Base-by-base conservation (phyloP, 2,329 filamentous ascomycete genomes). In the Fonsecaea pedrosoi region DNA sequence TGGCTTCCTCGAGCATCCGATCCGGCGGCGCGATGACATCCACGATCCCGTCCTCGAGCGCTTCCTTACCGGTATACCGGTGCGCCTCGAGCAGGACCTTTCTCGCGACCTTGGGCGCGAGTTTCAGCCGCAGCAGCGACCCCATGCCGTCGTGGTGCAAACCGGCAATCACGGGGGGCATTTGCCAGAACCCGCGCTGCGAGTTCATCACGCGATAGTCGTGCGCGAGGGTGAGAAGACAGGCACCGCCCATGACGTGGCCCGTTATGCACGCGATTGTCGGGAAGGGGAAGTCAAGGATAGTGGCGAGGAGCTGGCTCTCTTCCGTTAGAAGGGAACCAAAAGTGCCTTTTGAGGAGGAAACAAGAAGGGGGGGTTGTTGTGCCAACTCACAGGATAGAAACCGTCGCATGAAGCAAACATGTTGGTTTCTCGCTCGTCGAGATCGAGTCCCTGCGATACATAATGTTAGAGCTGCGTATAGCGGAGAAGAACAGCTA, bases 321-420 rank as follows among this genome's bases (percentile, higher is more conserved):
- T 59, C 30, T 13, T 13, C 4, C 25, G 13, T 57, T 15, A 50
- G 64, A 35, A 45, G 59, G 30, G 30, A 32, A 32, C 30, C 30
- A 32, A 32, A 32, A 21, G 37, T 35, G 32, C 30, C 9, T 37
- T 7, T 13, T 15, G 38, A n/a, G n/a, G 15, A 37, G 40, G 30
- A 32, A 32, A 32, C 30, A 32, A 32, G 6, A 32, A 32, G 30
- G 30, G 30, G 30, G 4, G 4, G 9, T n/a, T n/a, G 54, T 1
- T 80, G 80, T 35, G 21, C 21, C 79, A 77, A 21, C 83, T 74
- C 5, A 83, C 75, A 74, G 87, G 86, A 6, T 83, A 84, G 58
- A 87, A 89, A 25, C 79, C 81, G 71, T 83, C 86, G 18, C 80
- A 81, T 32, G 89, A 87, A 75, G 82, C 86, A 60, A 82, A 83